These are phyloP conservation scores for Sugiyamaella pinicola DNA, from an alignment of 1,139 yeast species.

Conservation along the genomic window DNA sequence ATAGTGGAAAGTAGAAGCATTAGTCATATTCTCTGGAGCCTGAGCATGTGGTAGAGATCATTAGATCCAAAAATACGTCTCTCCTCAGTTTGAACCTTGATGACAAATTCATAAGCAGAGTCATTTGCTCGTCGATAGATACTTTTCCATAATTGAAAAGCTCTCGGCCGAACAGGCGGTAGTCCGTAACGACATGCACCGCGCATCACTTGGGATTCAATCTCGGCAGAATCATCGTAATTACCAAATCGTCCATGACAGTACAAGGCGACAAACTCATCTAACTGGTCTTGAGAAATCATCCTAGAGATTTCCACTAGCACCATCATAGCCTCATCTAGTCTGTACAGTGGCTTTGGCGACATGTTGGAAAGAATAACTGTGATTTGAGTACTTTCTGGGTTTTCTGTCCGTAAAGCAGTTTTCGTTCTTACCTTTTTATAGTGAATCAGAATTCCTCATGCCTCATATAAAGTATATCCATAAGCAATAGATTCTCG, in stretches of 20 bases:
- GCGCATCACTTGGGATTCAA: slow-evolving; percentile 19
- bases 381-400: neutral
- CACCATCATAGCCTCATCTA: slow-evolving; percentile 28
- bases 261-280: slow-evolving; percentile 27
- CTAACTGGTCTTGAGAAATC: slow-evolving; percentile 22
- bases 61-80: slow-evolving; percentile 27
- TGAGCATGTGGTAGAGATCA: slow-evolving; percentile 27
- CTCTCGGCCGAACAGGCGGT: slow-evolving; percentile 25
- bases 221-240: slow-evolving; percentile 23
- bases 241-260: slow-evolving; percentile 29
- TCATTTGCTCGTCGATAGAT: slow-evolving; percentile 26
- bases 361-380: too few species aligned
- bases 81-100: slow-evolving; percentile 27
- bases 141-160: slow-evolving; percentile 26
- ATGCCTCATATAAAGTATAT: neutral
- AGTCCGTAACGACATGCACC: slow-evolving; percentile 24
- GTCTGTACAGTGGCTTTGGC: slow-evolving; percentile 14
- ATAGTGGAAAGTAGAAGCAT: neutral
- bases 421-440: too few species aligned
- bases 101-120: slow-evolving; percentile 27
- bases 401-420: too few species aligned
- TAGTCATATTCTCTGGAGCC: slow-evolving; percentile 7
- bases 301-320: slow-evolving; percentile 23
- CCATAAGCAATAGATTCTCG: neutral
- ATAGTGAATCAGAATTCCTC: neutral